phyloP scores from a whole-genome alignment of 2,329 filamentous ascomycete species.

The Colletotrichum somersetense region DNA sequence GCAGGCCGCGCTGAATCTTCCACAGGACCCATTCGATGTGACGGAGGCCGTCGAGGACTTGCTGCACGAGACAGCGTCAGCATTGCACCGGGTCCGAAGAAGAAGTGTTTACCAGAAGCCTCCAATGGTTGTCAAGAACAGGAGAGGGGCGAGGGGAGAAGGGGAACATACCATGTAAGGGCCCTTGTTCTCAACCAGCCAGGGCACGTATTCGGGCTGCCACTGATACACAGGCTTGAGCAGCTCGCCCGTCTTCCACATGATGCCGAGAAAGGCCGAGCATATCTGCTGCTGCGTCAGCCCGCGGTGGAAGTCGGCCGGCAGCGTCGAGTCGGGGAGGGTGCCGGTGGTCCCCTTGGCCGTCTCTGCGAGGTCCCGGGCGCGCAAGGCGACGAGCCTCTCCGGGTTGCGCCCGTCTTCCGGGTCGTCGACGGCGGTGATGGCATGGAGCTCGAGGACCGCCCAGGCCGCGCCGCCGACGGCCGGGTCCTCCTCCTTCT shows the following conservation, averaged over 20 bases:
- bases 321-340: neutral
- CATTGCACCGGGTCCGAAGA: neutral
- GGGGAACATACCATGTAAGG: constrained; percentile 29
- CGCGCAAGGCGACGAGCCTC: too few species aligned
- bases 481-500: too few species aligned
- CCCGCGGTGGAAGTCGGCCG: constrained; percentile 28
- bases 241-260: constrained; percentile 30
- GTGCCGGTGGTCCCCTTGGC: neutral
- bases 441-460: constrained; percentile 4
- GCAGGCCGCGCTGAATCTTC: constrained; percentile 11
- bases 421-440: neutral
- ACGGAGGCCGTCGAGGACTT: constrained; percentile 39
- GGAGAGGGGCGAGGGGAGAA: too few species aligned
- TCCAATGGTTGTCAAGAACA: neutral
- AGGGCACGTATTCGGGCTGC: constrained; percentile 39
- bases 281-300: constrained; percentile 17
- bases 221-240: constrained; percentile 23
- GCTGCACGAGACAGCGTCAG: neutral
- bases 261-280: constrained; percentile 21
- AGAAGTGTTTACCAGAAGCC: too few species aligned
- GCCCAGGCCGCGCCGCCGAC: constrained; percentile 12
- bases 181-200: constrained; percentile 37
- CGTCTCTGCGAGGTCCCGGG: neutral
- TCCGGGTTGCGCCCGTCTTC: too few species aligned
- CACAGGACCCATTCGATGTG: constrained; percentile 32